Base-by-base conservation (phyloP, 2,329 filamentous ascomycete species). In the Epichloe uncinata region DNA sequence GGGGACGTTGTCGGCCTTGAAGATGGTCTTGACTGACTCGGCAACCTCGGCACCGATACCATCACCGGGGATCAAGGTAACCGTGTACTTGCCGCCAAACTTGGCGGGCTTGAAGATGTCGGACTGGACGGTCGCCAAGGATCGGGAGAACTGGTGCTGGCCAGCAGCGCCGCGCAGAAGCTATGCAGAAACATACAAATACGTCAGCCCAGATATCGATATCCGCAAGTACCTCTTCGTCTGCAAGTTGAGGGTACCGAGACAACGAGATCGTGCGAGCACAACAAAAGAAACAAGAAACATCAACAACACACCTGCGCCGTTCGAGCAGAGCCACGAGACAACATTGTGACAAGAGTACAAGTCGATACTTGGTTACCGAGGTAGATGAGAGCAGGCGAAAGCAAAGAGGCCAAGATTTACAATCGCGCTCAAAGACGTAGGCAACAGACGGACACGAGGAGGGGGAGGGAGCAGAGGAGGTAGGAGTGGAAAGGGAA, bases 91-190 rank as follows among this genome's bases (percentile, higher is more conserved):
- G 75, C 91, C 88, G 69, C 93, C 93, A 71, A 90, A 97, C 79
- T 97, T 93, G 75, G 91, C 89, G 61, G 90, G 90, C 81, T 96
- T 95, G 81, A 97, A 96, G 73, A 97, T 91, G 72, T 97, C 93
- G 68, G 85, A 85, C 72, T 89, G 82, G 61, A 95, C 77, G 57
- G 87, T 95, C 61, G 88, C 87, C 68, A 89, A 83, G 61, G 73
- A 71, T 66, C 77, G 75, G 53, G 71, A 66, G 57, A 66, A 63
- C 59, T 69, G 68, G 58, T 71, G 69, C 61, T 61, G 67, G 15
- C 49, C 62, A 57, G 73, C 71, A 56, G 71, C 68, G 64, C 73
- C 66, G 65, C 74, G 71, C 60, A 79, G 69, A 69, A 75, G 70
- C 76, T 80, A 58, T 15, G 52, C 9, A 43, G 45, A 26, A 8